Evolutionary conservation across 345 rosid species (phyloP), one percentile per base, ranked within the genome.

Genomic region (Anacardium occidentale): DNA sequence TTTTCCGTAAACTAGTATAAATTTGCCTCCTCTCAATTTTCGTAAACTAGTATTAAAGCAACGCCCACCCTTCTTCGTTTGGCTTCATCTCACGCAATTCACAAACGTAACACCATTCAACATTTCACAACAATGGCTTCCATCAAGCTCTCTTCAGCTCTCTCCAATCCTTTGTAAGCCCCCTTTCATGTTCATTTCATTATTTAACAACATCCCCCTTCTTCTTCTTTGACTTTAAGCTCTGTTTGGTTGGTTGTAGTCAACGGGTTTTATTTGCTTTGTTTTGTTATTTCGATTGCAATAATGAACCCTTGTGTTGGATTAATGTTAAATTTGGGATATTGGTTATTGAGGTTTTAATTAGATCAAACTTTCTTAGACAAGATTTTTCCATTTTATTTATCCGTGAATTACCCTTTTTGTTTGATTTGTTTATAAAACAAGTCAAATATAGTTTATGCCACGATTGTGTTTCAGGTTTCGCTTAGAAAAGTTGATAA

Each of bases 131-230:
- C 17, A 12, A 83, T 85, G 86, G 77, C 89, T 69, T 81, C 85
- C 1, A 73, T 83, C 81, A 81, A 75, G 57, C 4, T 83, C 29
- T 79, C 85, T 25, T 78, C 79, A 0, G 72, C 82, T 68, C 80
- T 85, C 53, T 77, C 80, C 45, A 69, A 70, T 69, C 69, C 82
- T 14, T 76, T 75, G 89, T 85, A 29, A 68, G 77, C 3, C 72
- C 10, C 47, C 9, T 37, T 37, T 5, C 42, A 9, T 9, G 42
- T 1, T 37, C 42, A 5, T 37, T 37, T 37, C 42, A 37, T 37
- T 37, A 6, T 37, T 37, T 6, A 5, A 37, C 42, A 37, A 37
- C 9, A 5, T 6, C 42, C 42, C 42, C 8, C 18, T 29, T 21
- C n/a, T 58, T 21, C 42, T 52, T 54, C 53, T 42, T 7, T 20